phyloP scores from a whole-genome alignment of 169 alveolate species.

The Pseudocohnilembus persalinus region DNA sequence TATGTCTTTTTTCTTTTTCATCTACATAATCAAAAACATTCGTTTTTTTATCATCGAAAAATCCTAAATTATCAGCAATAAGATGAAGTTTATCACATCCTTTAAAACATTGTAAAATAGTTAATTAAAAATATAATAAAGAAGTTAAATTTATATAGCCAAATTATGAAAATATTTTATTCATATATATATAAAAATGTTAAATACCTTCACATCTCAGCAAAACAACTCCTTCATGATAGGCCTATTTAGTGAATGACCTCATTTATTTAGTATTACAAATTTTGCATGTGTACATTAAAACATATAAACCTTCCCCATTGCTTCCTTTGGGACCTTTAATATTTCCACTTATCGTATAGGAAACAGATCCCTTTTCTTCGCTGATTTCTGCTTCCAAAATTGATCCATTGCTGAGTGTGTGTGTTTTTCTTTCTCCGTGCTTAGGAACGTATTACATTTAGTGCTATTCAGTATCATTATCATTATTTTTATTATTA shows the following conservation, averaged over 20 bases:
- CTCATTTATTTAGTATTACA: conserved; percentile 70
- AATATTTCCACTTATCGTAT: neutral
- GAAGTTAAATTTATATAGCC: too few relatives aligned
- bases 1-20: neutral
- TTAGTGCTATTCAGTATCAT: neutral
- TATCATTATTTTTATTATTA: neutral
- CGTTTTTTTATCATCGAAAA: conserved; percentile 66
- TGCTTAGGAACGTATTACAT: neutral
- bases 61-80: conserved; percentile 86
- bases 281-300: conserved; percentile 77
- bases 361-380: neutral
- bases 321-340: conserved; percentile 18
- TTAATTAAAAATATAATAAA: too few relatives aligned
- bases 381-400: neutral
- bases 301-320: conserved; percentile 56
- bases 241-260: conserved; percentile 76
- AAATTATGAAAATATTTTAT: neutral
- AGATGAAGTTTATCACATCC: conserved; percentile 77
- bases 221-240: conserved; percentile 80
- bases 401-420: neutral
- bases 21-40: neutral
- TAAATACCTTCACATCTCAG: conserved; percentile 71
- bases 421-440: neutral
- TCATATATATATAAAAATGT: too few relatives aligned
- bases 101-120: too few relatives aligned